Evolutionary conservation across 73 alveolate genomes (phyloP).

Genomic region (Paramecium biaurelia): DNA sequence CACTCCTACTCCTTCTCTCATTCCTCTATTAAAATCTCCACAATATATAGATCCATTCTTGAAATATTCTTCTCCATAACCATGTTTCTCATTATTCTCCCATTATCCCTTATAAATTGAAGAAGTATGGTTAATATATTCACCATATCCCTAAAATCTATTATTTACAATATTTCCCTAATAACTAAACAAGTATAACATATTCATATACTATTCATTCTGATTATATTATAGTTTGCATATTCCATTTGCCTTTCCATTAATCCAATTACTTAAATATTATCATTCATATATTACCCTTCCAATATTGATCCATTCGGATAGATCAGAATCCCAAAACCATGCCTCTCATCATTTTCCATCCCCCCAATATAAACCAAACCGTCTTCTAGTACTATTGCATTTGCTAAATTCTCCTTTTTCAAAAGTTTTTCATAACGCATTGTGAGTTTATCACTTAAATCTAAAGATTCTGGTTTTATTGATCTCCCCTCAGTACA

Average conservation of each 20-base stretch:
- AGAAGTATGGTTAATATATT: background rate
- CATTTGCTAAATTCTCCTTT: background rate
- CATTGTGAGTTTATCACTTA: background rate
- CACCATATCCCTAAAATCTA: constrained; percentile 28
- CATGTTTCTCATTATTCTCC: background rate
- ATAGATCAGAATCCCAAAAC: background rate
- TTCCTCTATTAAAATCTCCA: background rate
- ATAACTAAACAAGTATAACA: background rate
- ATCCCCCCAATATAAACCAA: background rate
- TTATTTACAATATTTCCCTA: background rate
- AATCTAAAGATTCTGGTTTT: background rate
- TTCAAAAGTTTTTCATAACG: background rate
- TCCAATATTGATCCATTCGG: background rate
- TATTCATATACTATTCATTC: background rate
- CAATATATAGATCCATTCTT: background rate
- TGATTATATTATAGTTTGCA: background rate
- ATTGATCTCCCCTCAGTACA: background rate
- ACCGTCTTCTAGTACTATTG: background rate
- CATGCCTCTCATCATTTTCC: background rate
- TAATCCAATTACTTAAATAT: background rate
- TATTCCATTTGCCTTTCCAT: background rate
- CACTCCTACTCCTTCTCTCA: background rate
- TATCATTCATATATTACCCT: background rate
- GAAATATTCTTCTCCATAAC: constrained; percentile 27
- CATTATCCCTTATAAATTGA: constrained; percentile 5